Base-by-base conservation (phyloP, 345 rosid genomes). In the Chamaenerion angustifolium region DNA sequence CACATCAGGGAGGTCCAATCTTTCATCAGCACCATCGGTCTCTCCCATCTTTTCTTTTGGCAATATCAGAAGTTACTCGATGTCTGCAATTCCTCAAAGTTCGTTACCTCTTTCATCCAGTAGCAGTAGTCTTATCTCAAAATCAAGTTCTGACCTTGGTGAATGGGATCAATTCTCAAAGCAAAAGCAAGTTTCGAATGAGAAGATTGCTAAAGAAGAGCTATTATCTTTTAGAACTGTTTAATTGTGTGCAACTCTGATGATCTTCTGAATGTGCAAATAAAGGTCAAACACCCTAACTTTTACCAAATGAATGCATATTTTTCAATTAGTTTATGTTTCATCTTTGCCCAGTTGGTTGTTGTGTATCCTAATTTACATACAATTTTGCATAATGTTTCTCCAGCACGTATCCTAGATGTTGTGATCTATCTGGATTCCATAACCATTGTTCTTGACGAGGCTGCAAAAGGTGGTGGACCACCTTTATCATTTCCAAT, bases 11-110 rank as follows among this genome's bases (percentile, higher is more conserved):
- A 82, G 67, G 68, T 60, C 90, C 56, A 62, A 72, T 14, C 43
- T 58, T 55, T 61, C 85, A 43, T 42, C 56, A 49, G 67, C 88
- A 64, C 69, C 95, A 61, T 31, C 37, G 8, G 69, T 94, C 56
- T 80, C 96, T 62, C 96, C 80, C 52, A 81, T 93, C 64, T 79
- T 88, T 42, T 84, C 98, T 56, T 79, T 79, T 54, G 75, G 84
- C 61, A 78, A 93, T 73, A 71, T 88, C 63, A 79, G 96, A 76
- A 93, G 92, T 70, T 88, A 93, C 68, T 93, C 96, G 51, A 88
- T 93, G 99, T 93, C 99, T 46, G 67, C 99, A 44, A 74, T 88
- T 45, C 96, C 99, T 56, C 99, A 87, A 66, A 80, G 54, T 73
- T 62, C 68, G 64, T 45, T 66, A 59, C 73, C 84, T 57, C 68